These are phyloP conservation scores for Onygenales sp. DNA, from an alignment of 2,329 filamentous ascomycete species.

Conservation along the genomic window DNA sequence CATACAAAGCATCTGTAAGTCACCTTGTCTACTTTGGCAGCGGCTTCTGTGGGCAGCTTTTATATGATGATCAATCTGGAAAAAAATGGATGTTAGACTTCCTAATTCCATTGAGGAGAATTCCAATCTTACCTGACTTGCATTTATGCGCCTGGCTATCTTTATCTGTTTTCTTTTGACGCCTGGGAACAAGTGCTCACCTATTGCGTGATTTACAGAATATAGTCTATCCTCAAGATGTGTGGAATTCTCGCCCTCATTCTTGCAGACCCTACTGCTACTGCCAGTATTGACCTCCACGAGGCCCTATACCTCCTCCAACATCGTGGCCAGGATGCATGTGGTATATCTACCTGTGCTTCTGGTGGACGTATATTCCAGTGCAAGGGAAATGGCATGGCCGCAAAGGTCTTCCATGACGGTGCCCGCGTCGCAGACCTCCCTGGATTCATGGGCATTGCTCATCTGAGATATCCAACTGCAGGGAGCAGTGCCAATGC, in stretches of 20 bases:
- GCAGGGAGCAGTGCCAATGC: conserved; percentile 74
- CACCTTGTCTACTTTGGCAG: not conserved
- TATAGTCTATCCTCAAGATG: conserved; percentile 35
- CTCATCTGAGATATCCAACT: conserved; percentile 81
- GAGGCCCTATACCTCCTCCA: conserved; percentile 64
- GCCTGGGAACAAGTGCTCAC: not conserved
- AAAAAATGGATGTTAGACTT: conserved; percentile 40
- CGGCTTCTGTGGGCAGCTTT: conserved; percentile 10
- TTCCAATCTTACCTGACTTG: conserved; percentile 4
- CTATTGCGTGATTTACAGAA: conserved; percentile 12
- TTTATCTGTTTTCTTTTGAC: conserved; percentile 2
- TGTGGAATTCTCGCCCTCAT: conserved; percentile 55
- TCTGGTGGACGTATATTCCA: conserved; percentile 73
- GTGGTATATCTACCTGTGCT: conserved; percentile 68
- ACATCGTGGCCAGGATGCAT: conserved; percentile 78
- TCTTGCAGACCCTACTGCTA: conserved; percentile 45
- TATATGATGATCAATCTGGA: conserved; percentile 27
- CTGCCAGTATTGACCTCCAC: conserved; percentile 57
- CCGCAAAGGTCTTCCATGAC: conserved; percentile 73
- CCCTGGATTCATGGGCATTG: conserved; percentile 78
- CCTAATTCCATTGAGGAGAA: conserved; percentile 36
- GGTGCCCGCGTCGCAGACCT: conserved; percentile 64
- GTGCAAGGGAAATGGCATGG: conserved; percentile 85
- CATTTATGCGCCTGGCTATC: not conserved
- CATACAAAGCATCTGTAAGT: not conserved